Evolutionary conservation across 1,284 basidiomycete genomes (phyloP), one percentile per base, ranked within the genome.

Genomic region (Sporisorium graminicola): DNA sequence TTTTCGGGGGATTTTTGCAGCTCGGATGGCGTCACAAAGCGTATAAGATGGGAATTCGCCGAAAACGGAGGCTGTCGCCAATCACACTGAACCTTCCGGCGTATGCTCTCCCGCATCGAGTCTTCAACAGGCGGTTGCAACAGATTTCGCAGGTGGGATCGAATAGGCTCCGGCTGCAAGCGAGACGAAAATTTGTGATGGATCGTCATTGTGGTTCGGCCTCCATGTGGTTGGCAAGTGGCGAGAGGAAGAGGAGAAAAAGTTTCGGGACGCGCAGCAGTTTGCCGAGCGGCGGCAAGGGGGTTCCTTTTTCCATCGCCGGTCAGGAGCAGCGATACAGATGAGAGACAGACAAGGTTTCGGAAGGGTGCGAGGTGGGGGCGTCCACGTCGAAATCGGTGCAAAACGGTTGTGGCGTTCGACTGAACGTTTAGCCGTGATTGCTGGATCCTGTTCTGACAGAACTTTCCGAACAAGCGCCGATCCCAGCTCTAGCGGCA

Each of bases 1-100:
- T 65, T 65, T 62, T 61, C 68, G 68, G 68, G 26, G 26, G 58
- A 70, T 70, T 65, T 65, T 27, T 49, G 22, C 18, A 20, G 37
- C 18, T 27, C 18, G 46, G 18, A 29, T 58, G 63, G 49, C 63
- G 63, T 58, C 63, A 65, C 50, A 8, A 16, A 60, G 55, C 55
- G 26, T 31, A 22, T 18, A 42, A 16, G 24, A 40, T 8, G 29
- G 14, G 13, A 58, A 49, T 40, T 29, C 44, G 44, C 55, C 55
- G 44, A 57, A n/a, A n/a, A 26, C 2, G 26, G n/a, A n/a, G 40
- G 8, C 20, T 20, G 40, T 20, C 9, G n/a, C 9, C n/a, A 3
- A 37, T 13, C 31, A 26, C 16, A 22, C 5, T 20, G 1, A 31
- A 12, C 29, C 26, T 37, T 51, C 12, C 35, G 16, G 18, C 31